These are phyloP conservation scores for Chlorella sp. DNA, from an alignment of 139 green algal genomes.

Conservation along the genomic window DNA sequence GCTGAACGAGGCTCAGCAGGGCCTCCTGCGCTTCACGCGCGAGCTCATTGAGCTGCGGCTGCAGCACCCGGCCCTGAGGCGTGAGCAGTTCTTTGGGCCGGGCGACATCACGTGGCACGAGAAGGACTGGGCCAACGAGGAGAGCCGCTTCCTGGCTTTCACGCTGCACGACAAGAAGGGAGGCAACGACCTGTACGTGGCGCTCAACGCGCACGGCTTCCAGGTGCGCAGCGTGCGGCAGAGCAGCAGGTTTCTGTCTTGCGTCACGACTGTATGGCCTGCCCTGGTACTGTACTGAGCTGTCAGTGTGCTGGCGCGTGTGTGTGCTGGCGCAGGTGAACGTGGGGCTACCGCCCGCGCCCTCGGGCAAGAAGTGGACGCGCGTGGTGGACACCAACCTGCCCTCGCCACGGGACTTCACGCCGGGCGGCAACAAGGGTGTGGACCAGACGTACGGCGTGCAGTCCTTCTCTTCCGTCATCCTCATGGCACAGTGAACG, in stretches of 20 bases:
- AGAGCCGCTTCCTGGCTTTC: conserved; percentile 92
- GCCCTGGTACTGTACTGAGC: no score
- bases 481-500: conserved; percentile 61
- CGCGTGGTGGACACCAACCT: conserved; percentile 95
- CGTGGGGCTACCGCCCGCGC: conserved; percentile 51
- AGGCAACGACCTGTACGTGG: conserved; percentile 75
- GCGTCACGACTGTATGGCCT: no score
- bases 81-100: conserved; percentile 59
- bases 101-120: conserved; percentile 97
- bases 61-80: conserved; percentile 74
- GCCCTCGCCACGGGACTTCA: conserved; percentile 80
- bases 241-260: neutral
- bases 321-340: no score
- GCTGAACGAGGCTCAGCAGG: conserved; percentile 29
- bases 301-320: no score
- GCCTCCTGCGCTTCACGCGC: conserved; percentile 39
- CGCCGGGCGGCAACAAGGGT: conserved; percentile 67
- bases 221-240: conserved; percentile 23
- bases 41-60: conserved; percentile 78
- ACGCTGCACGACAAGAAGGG: conserved; percentile 74
- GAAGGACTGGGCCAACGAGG: conserved; percentile 86
- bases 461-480: conserved; percentile 54
- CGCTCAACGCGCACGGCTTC: conserved; percentile 92
- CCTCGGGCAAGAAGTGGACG: conserved; percentile 66
- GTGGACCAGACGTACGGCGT: conserved; percentile 60